Percentiles rank a stretch among this genome's conserved stretches.
These are phyloP conservation scores for Cystobasidiaceae sp. DNA, from an alignment of 1,284 basidiomycete species.

Conservation along the genomic window DNA sequence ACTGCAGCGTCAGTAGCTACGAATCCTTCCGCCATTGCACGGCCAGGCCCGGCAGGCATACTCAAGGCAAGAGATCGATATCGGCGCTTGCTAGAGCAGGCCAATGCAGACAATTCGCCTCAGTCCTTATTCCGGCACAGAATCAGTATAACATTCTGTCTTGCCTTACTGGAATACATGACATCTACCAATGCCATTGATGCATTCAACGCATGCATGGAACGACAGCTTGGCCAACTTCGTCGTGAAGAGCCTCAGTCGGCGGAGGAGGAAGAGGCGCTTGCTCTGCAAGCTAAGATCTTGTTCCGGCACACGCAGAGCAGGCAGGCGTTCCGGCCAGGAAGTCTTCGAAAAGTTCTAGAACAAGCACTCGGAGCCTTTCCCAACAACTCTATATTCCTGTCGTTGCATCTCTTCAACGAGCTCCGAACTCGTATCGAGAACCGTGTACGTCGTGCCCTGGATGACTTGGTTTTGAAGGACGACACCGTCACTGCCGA, in stretches of 20 bases:
- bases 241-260: slow-evolving; percentile 33
- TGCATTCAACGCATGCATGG: slow-evolving; percentile 53
- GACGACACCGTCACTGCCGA: slow-evolving; percentile 55
- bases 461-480: slow-evolving; percentile 59
- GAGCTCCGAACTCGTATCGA: slow-evolving; percentile 49
- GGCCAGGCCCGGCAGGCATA: slow-evolving; percentile 31
- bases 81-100: not conserved
- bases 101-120: slow-evolving; percentile 21
- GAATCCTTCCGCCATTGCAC: slow-evolving; percentile 50
- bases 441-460: slow-evolving; percentile 62
- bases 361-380: slow-evolving; percentile 57
- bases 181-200: slow-evolving; percentile 47
- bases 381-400: slow-evolving; percentile 65
- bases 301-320: slow-evolving; percentile 59
- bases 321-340: slow-evolving; percentile 59
- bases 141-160: slow-evolving; percentile 37
- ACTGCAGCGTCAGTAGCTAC: not conserved
- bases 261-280: slow-evolving; percentile 57
- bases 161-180: slow-evolving; percentile 38
- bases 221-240: slow-evolving; percentile 44
- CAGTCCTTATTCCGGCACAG: slow-evolving; percentile 38
- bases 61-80: slow-evolving; percentile 3
- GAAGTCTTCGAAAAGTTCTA: slow-evolving; percentile 58
- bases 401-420: slow-evolving; percentile 70
- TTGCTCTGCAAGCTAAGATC: slow-evolving; percentile 57